Base-by-base conservation (phyloP, 1,284 basidiomycete species). In the Sanguinoderma infundibulare region DNA sequence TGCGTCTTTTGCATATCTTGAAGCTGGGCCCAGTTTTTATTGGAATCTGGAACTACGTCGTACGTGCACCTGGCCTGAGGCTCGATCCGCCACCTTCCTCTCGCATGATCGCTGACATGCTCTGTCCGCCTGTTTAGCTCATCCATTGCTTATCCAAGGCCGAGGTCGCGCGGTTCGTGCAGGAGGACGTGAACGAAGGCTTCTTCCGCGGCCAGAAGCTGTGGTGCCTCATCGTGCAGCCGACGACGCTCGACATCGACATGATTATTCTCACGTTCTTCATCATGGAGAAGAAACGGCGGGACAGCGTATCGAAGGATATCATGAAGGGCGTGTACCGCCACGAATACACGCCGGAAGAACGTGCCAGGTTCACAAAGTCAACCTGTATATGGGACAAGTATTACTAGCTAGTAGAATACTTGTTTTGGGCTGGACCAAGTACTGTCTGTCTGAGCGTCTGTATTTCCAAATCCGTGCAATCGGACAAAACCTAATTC, bases 261-360 rank as follows among this genome's bases (percentile, higher is more conserved):
- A 73, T 85, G 58, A 70, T 85, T 50, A 72, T 85, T 26, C 70
- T 84, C 36, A 82, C 83, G 14, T 84, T 83, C 63, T 67, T 84
- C 60, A 78, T 85, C 59, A 78, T 84, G 75, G 82, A 83, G 73
- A 83, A 79, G 72, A 81, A 81, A 62, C 73, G 81, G 30, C 75
- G 80, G 34, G 80, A 81, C 42, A 61, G 65, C 69, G 70, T 61
- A 68, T 71, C 14, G 73, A 57, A 34, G 5, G 78, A 49, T 73
- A 49, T 77, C 64, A 71, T 73, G 42, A 73, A 72, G 22, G 68
- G 63, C 22, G 59, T 71, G 12, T 53, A 62, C 17, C 71, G 76
- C 57, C 78, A 79, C 57, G 80, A 79, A 55, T n/a, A n/a, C n/a
- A n/a, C n/a, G n/a, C n/a, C n/a, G n/a, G n/a, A n/a, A n/a, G n/a